Evolutionary conservation across 441 rosid genomes (phyloP), one percentile per base, ranked within the genome.

Genomic region (Hura crepitans): DNA sequence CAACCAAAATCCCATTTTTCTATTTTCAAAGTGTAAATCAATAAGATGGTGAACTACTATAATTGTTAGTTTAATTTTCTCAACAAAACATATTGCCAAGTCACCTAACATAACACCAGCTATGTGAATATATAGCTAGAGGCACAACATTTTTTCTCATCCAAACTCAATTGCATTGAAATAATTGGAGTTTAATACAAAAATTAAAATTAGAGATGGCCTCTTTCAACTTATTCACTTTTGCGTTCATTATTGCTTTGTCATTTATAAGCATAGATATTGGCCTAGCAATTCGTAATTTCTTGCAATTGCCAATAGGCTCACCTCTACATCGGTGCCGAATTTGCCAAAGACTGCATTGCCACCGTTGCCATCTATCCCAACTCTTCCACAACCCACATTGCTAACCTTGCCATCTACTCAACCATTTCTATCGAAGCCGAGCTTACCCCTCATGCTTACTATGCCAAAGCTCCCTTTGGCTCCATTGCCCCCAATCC

Each of bases 231-330:
- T 49, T 11, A 6, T 18, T 49, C 73, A 0, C 54, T 12, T 5
- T 74, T 0, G 73, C 75, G 31, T 60, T 82, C 43, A 65, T 75
- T 10, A 13, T 78, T 27, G 73, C 77, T 14, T 46, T 72, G 5
- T 33, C 75, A 12, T 43, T 77, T 46, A 67, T 76, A 2, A 72
- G 75, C 73, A 37, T 61, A 15, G 10, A 61, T 61, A 30, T 37
- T 4, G 30, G 81, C 42, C 22, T 35, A 30, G 81, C 77, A 11
- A 79, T 81, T 63, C 81, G 86, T n/a, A 62, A 60, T 51, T 81
- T 80, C 1, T 49, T 73, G 60, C 82, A 80, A 28, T 39, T 78
- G 27, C 81, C 78, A 8, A 43, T 43, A 9, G 1, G 49, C 25
- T 43, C 69, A 30, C 6, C 58, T 0, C 57, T 35, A 35, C 39